Conservation (phyloP, 805 yeast species). For the Starmerella floris region DNA sequence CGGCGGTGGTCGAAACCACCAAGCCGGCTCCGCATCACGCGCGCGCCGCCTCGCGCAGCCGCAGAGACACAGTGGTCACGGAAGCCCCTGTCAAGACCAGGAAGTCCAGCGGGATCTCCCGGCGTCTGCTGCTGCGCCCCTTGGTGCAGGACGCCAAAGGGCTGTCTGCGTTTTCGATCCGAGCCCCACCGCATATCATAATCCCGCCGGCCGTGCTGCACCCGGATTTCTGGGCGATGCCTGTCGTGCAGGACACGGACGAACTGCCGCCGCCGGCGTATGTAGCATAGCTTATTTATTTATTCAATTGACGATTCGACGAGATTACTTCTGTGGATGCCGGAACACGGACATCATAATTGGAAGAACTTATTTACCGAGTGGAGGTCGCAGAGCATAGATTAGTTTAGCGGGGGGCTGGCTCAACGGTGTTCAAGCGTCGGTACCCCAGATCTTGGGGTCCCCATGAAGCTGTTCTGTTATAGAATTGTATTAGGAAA, state of each 20-base stretch:
- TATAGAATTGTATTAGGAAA: too few relatives aligned
- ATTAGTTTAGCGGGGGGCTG: too few relatives aligned
- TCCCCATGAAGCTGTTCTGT: too few relatives aligned
- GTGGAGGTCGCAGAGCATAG: too few relatives aligned
- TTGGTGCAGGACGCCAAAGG: conserved; percentile 2
- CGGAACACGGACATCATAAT: too few relatives aligned
- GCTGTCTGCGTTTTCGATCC: neutral
- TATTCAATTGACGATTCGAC: too few relatives aligned
- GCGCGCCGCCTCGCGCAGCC: neutral
- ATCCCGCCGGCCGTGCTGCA: conserved; percentile 3
- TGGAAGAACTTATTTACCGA: too few relatives aligned
- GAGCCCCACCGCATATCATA: neutral
- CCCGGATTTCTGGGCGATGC: conserved; percentile 1
- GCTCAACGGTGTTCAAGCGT: too few relatives aligned
- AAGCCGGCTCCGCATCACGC: neutral
- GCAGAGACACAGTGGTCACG: too few relatives aligned
- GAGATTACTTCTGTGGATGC: too few relatives aligned
- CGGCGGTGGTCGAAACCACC: neutral
- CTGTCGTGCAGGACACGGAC: conserved; percentile 9
- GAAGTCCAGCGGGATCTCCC: neutral
- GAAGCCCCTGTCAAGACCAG: neutral
- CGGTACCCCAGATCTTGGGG: too few relatives aligned
- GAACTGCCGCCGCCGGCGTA: conserved; percentile 21
- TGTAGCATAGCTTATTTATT: conserved; percentile 10
- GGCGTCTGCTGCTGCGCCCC: neutral